Base-by-base conservation (phyloP, 495 filamentous ascomycete species). In the Aspergillus sparsus region DNA sequence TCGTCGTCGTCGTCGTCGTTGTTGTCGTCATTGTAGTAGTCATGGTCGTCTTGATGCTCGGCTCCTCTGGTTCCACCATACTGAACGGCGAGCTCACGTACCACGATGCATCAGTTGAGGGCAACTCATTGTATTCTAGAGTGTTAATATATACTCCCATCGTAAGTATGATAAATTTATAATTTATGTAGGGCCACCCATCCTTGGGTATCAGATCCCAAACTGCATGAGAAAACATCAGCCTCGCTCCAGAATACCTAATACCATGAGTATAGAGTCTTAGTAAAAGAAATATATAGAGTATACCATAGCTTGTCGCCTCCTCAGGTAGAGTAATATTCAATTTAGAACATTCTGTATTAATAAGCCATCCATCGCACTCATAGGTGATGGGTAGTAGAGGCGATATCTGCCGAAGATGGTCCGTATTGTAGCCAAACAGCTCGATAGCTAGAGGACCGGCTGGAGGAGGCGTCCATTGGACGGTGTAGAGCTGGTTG, bases 311-410 rank as follows among this genome's bases (percentile, higher is more conserved):
- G 42, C 42, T 46, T 15, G 42, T 46, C 9, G 42, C 7, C 5
- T 7, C 42, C 7, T 15, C n/a, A 15, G 42, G 42, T 7, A 46
- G 9, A 46, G 11, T 46, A 7, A 46, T 15, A 15, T 46, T 46
- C 1, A 46, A 46, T 15, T 46, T 46, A 7, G 1, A 0, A 46
- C 42, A 46, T 46, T 5, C 7, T 7, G 42, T 46, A 16, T 46
- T 46, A 7, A 46, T 46, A 12, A 46, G 1, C 42, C 42, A 46
- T 46, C 42, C 42, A 46, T 46, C 42, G 42, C 42, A 46, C 10
- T 7, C 42, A 2, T 46, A 1, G 9, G 2, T 1, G 10, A 4
- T 7, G 10, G 42, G 42, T 12, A 46, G 9, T 1, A 46, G 42
- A 15, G 1, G 1, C n/a, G 10, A 46, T 2, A 46, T 12, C 21